Percentiles rank a stretch among this genome's conserved stretches.
These are phyloP conservation scores for Trichophyton mentagrophytes DNA, from an alignment of 2,329 filamentous ascomycete species.

Conservation along the genomic window DNA sequence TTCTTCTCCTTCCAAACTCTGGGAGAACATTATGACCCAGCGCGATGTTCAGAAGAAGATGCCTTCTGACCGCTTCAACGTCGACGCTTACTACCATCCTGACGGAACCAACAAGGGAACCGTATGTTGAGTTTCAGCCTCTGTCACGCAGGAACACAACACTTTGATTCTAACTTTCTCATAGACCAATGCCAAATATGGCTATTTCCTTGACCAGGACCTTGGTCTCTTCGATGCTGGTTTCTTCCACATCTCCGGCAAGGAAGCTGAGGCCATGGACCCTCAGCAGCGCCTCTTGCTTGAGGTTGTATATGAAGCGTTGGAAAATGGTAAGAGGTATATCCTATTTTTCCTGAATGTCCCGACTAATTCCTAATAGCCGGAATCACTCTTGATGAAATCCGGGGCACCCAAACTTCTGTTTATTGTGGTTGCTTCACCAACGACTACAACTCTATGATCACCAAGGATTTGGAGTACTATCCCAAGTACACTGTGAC, in stretches of 20 bases:
- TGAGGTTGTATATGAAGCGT: constrained; percentile 20
- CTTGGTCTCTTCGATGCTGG: constrained; percentile 20
- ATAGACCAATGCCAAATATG: constrained; percentile 9
- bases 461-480: constrained; percentile 16
- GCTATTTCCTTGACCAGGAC: constrained; percentile 17
- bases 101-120: constrained; percentile 9
- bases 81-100: constrained; percentile 13
- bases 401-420: constrained; percentile 22
- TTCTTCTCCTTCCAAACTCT: constrained; percentile 8
- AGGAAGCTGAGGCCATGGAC: constrained; percentile 21
- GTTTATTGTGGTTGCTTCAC: constrained; percentile 23
- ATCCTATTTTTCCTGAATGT: not conserved
- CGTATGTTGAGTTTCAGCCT: constrained; percentile 1
- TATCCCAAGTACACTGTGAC: constrained; percentile 18
- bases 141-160: too few species aligned
- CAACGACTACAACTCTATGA: constrained; percentile 20
- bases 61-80: constrained; percentile 10
- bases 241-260: constrained; percentile 21
- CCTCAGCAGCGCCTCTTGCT: constrained; percentile 22
- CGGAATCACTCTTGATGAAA: constrained; percentile 16
- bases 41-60: constrained; percentile 9
- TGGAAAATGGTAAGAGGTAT: constrained; percentile 16
- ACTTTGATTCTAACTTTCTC: not conserved
- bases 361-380: constrained; percentile 10
- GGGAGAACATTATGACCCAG: constrained; percentile 6